phyloP scores from a whole-genome alignment of 1,284 basidiomycete species.

The Athelia sp. region DNA sequence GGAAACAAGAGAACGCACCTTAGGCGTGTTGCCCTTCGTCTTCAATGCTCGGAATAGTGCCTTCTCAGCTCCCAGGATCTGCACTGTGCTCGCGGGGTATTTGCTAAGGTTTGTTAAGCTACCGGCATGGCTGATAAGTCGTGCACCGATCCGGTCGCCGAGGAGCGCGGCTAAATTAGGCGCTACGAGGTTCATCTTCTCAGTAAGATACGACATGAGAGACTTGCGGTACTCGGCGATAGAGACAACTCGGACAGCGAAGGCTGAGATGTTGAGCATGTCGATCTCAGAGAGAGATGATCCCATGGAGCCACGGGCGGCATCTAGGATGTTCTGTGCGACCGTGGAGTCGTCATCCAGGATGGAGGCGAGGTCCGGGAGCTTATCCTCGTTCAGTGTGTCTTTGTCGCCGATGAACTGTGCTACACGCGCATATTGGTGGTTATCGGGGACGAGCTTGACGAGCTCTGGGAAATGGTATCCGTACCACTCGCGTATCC shows the following conservation, averaged over 20 bases:
- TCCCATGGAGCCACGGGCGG: constrained; percentile 93
- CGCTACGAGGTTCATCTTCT: constrained; percentile 98
- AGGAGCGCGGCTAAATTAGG: constrained; percentile 93
- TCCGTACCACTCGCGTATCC: constrained; percentile 99
- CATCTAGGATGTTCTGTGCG: constrained; percentile 94
- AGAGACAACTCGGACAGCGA: constrained; percentile 88
- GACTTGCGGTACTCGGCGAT: constrained; percentile 94
- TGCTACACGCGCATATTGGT: constrained; percentile 88
- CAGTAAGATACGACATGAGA: constrained; percentile 84
- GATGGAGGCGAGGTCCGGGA: constrained; percentile 79
- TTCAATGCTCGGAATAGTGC: constrained; percentile 97
- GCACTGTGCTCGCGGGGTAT: constrained; percentile 97
- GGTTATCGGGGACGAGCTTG: constrained; percentile 91
- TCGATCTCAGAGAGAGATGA: constrained; percentile 91
- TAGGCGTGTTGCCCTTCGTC: constrained; percentile 98
- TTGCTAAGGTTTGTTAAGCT: constrained; percentile 96
- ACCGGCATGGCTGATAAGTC: constrained; percentile 95
- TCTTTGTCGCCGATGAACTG: constrained; percentile 94
- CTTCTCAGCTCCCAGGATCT: constrained; percentile 98
- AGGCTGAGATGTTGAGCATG: constrained; percentile 93
- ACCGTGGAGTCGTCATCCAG: constrained; percentile 84
- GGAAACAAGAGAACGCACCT: constrained; percentile 45
- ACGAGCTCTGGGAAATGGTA: constrained; percentile 99
- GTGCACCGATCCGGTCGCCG: constrained; percentile 93
- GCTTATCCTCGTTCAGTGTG: constrained; percentile 64